Percentiles rank a stretch among this genome's conserved stretches.
Evolutionary conservation across 495 filamentous ascomycete species (phyloP).

Genomic region (Penicillium longicatenatum): DNA sequence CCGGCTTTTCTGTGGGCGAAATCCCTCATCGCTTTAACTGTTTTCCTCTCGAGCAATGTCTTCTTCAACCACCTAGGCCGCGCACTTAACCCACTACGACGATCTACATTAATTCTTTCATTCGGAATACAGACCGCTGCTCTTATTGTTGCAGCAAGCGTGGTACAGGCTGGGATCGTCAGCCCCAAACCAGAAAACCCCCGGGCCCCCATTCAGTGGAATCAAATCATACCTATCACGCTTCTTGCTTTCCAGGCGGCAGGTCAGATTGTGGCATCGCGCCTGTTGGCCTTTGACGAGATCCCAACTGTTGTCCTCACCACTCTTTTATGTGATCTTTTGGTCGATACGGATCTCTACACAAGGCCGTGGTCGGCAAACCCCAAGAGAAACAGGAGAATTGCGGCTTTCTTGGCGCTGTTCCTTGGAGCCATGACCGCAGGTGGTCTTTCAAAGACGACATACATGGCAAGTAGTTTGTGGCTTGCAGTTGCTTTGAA

Average conservation of each 20-base stretch:
- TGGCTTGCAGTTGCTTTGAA: slow-evolving; percentile 45
- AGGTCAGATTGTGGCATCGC: slow-evolving; percentile 64
- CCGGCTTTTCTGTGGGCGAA: slow-evolving; percentile 46
- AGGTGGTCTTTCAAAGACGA: slow-evolving; percentile 35
- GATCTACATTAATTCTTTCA: slow-evolving; percentile 54
- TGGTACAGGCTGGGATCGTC: slow-evolving; percentile 50
- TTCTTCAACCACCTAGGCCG: slow-evolving; percentile 40
- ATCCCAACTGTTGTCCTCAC: slow-evolving; percentile 74
- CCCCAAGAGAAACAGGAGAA: slow-evolving; percentile 34
- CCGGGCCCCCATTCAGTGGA: slow-evolving; percentile 37
- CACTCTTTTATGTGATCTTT: slow-evolving; percentile 63
- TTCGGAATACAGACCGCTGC: slow-evolving; percentile 57
- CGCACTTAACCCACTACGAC: slow-evolving; percentile 35
- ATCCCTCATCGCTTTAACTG: slow-evolving; percentile 37
- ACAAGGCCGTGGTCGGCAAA: slow-evolving; percentile 27
- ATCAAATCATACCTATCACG: slow-evolving; percentile 48
- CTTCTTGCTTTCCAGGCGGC: slow-evolving; percentile 70
- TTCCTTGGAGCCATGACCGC: slow-evolving; percentile 44
- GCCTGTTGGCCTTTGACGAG: slow-evolving; percentile 63
- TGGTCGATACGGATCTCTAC: slow-evolving; percentile 36
- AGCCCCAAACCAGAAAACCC: slow-evolving; percentile 37
- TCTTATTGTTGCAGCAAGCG: slow-evolving; percentile 53
- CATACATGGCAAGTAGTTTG: slow-evolving; percentile 33
- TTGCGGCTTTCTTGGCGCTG: slow-evolving; percentile 35
- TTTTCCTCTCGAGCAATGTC: slow-evolving; percentile 37